Conservation (phyloP, 2,329 filamentous ascomycete species). For the Aspergillus viridinutans region DNA sequence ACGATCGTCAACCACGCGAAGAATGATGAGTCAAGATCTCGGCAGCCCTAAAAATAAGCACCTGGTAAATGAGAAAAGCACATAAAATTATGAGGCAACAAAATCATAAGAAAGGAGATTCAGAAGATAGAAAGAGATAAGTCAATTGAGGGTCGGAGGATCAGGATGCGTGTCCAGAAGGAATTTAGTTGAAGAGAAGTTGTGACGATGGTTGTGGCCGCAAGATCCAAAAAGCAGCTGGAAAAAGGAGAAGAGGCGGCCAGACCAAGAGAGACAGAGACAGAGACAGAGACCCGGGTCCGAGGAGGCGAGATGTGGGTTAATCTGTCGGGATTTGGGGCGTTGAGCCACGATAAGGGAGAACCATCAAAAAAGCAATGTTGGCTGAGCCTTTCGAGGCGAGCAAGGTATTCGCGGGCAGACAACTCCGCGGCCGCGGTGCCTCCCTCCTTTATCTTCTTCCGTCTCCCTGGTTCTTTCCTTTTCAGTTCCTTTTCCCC, state of each 20-base stretch:
- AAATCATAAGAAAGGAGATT: background rate
- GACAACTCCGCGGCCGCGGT: background rate
- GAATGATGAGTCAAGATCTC: slow-evolving; percentile 13
- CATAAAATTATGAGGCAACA: background rate
- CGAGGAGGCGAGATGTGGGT: background rate
- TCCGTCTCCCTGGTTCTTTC: background rate
- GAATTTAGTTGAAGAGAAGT: background rate
- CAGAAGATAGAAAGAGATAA: slow-evolving; percentile 1
- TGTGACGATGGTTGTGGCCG: background rate
- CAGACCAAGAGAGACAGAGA: background rate
- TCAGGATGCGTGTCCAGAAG: slow-evolving; percentile 19
- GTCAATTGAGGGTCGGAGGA: background rate
- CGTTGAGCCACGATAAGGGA: background rate
- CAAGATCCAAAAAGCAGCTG: background rate
- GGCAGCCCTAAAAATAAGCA: slow-evolving; percentile 10
- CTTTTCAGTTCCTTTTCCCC: background rate
- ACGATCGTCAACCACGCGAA: slow-evolving; percentile 11
- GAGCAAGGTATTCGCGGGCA: background rate
- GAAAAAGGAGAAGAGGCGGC: slow-evolving; percentile 5
- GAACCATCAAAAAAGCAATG: background rate
- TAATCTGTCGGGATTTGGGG: background rate
- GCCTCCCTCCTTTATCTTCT: background rate
- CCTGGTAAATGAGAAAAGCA: background rate
- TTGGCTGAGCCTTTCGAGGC: background rate
- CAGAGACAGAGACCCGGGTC: background rate